These are phyloP conservation scores for Luvunga scandens DNA, from an alignment of 345 rosid genomes.

Conservation along the genomic window DNA sequence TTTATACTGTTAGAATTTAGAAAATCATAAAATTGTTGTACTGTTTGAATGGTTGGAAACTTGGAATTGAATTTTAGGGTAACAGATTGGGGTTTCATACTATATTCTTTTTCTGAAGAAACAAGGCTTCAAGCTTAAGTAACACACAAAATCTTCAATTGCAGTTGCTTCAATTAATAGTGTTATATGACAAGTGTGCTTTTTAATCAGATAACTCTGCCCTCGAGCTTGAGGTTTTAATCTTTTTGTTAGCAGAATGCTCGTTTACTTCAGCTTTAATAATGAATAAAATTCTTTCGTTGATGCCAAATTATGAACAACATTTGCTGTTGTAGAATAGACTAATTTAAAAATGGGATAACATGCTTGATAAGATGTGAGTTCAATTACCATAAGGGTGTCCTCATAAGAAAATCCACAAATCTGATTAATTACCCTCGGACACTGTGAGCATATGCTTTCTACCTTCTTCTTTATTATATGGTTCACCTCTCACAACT, in stretches of 20 bases:
- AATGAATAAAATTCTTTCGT: neutral
- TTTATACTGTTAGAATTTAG: neutral
- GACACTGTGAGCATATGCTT: no score
- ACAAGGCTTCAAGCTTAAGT: neutral
- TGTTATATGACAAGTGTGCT: neutral
- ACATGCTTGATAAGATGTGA: neutral
- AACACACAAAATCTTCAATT: neutral
- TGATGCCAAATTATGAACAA: neutral
- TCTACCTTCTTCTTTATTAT: no score
- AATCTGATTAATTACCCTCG: neutral
- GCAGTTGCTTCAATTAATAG: neutral
- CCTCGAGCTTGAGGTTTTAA: neutral
- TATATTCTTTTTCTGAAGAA: neutral
- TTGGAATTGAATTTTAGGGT: no score
- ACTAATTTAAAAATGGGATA: slow-evolving; percentile 2
- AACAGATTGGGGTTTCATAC: neutral
- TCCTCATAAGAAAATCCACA: neutral
- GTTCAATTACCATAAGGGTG: neutral
- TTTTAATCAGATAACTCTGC: neutral
- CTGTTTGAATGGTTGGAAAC: neutral
- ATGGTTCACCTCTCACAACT: neutral
- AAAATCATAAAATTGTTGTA: neutral
- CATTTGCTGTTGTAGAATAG: neutral
- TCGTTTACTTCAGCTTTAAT: neutral
- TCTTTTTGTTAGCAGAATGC: neutral